phyloP scores from a whole-genome alignment of 2,329 filamentous ascomycete genomes.

The Epichloe hybrida region DNA sequence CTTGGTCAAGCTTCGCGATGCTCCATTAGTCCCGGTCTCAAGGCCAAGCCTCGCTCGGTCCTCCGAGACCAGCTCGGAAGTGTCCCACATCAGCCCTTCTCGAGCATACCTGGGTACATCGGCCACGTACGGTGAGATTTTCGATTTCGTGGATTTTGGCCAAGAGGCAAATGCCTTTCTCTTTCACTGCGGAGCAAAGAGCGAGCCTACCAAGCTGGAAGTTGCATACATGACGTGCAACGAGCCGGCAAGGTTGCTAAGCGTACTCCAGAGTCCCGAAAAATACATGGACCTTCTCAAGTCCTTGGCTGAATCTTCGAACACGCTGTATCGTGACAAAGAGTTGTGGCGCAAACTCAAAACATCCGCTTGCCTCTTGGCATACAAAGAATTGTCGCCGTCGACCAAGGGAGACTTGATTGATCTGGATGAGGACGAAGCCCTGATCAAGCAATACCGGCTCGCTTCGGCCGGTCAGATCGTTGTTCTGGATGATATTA shows the following conservation, averaged over 20 bases:
- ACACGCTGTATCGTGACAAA: conserved; percentile 63
- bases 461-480: conserved; percentile 59
- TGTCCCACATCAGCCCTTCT: conserved; percentile 44
- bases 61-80: conserved; percentile 21
- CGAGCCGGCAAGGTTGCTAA: conserved; percentile 70
- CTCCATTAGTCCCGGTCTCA: conserved; percentile 58
- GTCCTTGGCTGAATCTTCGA: conserved; percentile 61
- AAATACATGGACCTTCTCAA: conserved; percentile 78
- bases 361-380: conserved; percentile 63
- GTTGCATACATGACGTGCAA: conserved; percentile 71
- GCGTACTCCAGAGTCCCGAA: conserved; percentile 65
- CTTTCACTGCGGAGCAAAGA: conserved; percentile 77
- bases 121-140: conserved; percentile 67
- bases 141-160: conserved; percentile 95
- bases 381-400: conserved; percentile 57
- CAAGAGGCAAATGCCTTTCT: conserved; percentile 77
- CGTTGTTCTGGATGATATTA: conserved; percentile 76
- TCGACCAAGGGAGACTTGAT: conserved; percentile 32
- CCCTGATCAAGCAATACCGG: conserved; percentile 62
- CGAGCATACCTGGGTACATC: conserved; percentile 69
- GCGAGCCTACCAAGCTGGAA: conserved; percentile 76
- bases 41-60: conserved; percentile 16
- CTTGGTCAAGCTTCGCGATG: conserved; percentile 45
- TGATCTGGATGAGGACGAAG: conserved; percentile 45
- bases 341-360: conserved; percentile 66